These are phyloP conservation scores for Lagenidium sp. DNA, from an alignment of 352 stramenopile species.

Conservation along the genomic window DNA sequence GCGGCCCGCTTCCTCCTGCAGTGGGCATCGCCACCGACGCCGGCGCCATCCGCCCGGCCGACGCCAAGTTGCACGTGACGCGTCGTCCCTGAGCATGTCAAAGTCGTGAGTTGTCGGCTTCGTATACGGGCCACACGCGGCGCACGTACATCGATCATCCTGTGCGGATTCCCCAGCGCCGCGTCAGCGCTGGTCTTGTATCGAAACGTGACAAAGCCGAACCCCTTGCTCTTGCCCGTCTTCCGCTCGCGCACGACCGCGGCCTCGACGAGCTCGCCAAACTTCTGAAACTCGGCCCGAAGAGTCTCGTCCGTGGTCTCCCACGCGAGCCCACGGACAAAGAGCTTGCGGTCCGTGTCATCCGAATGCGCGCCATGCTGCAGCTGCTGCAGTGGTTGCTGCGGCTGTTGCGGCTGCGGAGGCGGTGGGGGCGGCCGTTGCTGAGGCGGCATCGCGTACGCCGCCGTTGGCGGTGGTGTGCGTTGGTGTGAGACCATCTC, in stretches of 20 bases:
- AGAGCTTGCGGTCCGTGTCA: slow-evolving; percentile 46
- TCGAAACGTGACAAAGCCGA: slow-evolving; percentile 53
- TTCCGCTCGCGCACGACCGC: slow-evolving; percentile 34
- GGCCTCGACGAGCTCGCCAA: slow-evolving; percentile 44
- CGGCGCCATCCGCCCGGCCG: too few relatives aligned
- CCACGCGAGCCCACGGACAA: slow-evolving; percentile 47
- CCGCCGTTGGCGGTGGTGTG: slow-evolving; percentile 1
- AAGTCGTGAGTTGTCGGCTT: too few relatives aligned
- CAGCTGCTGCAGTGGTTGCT: slow-evolving; percentile 5
- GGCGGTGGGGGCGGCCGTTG: slow-evolving; percentile 2
- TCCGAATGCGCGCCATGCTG: slow-evolving; percentile 15
- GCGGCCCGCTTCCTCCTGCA: too few relatives aligned
- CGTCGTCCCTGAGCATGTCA: slow-evolving; percentile 25
- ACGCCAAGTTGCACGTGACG: slow-evolving; percentile 54
- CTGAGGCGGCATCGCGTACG: slow-evolving; percentile 20
- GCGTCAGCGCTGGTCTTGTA: slow-evolving; percentile 28
- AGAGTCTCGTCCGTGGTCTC: slow-evolving; percentile 45
- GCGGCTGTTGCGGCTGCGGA: slow-evolving; percentile 12
- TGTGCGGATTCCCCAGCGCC: slow-evolving; percentile 51
- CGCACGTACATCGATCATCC: slow-evolving; percentile 52
- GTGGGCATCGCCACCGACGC: too few relatives aligned
- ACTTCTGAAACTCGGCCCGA: slow-evolving; percentile 47
- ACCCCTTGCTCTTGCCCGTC: slow-evolving; percentile 61
- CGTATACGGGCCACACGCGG: too few relatives aligned
- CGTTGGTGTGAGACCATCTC: slow-evolving; percentile 1